Evolutionary conservation across 768 basidiomycete genomes (phyloP).

Genomic region (Boletus patriciae): DNA sequence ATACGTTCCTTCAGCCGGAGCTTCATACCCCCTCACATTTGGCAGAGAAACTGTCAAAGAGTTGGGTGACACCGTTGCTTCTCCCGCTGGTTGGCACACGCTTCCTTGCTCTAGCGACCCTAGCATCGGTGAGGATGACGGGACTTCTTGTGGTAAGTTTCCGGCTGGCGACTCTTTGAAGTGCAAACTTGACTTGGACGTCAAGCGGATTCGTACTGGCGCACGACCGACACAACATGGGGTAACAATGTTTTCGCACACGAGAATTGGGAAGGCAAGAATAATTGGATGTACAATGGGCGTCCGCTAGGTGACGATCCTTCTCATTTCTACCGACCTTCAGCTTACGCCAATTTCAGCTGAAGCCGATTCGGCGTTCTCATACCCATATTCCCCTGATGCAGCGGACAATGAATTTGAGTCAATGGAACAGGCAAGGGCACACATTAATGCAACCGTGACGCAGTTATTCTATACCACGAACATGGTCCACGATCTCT

Average conservation of each 20-base stretch:
- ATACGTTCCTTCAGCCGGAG: not conserved
- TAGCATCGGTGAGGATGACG: slow-evolving; percentile 18
- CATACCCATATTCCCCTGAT: slow-evolving; percentile 75
- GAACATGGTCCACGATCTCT: slow-evolving; percentile 81
- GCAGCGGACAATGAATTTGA: slow-evolving; percentile 48
- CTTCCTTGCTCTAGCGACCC: slow-evolving; percentile 76
- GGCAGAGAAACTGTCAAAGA: slow-evolving; percentile 48
- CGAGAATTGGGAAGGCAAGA: slow-evolving; percentile 85
- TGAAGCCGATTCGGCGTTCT: slow-evolving; percentile 42
- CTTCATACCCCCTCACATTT: slow-evolving; percentile 15
- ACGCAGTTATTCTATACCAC: slow-evolving; percentile 88
- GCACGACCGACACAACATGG: slow-evolving; percentile 78
- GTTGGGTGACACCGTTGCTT: slow-evolving; percentile 74
- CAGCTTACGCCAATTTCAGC: slow-evolving; percentile 6
- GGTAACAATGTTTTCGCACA: slow-evolving; percentile 94
- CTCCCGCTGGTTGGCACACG: slow-evolving; percentile 90
- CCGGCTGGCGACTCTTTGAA: not conserved
- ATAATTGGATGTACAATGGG: slow-evolving; percentile 65
- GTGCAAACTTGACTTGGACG: slow-evolving; percentile 1
- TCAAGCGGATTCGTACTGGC: slow-evolving; percentile 40
- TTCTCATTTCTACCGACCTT: not conserved
- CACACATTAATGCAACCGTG: slow-evolving; percentile 83
- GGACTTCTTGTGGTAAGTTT: slow-evolving; percentile 9
- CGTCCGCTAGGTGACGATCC: slow-evolving; percentile 59
- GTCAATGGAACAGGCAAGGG: slow-evolving; percentile 69